phyloP scores from a whole-genome alignment of 2,329 filamentous ascomycete genomes.

The Ilyonectria robusta region DNA sequence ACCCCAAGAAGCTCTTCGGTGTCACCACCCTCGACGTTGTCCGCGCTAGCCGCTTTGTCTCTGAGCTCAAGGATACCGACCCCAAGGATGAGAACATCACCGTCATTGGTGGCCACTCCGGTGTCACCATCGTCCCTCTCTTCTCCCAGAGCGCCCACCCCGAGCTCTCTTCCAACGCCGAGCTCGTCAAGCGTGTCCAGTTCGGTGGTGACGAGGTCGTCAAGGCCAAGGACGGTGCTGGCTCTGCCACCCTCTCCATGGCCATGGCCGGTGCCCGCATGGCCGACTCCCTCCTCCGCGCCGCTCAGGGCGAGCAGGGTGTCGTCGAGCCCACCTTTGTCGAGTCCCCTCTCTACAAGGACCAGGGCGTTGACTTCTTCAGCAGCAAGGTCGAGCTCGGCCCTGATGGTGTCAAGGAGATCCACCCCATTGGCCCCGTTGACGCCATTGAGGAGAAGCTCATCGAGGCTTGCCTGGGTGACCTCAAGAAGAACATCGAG shows the following conservation, averaged over 20 bases:
- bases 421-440: conserved; percentile 87
- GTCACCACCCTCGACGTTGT: conserved; percentile 99
- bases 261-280: conserved; percentile 90
- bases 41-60: conserved; percentile 97
- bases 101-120: conserved; percentile 97
- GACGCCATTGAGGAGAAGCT: conserved; percentile 91
- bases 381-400: conserved; percentile 95
- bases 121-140: conserved; percentile 97
- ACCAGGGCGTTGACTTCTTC: conserved; percentile 98
- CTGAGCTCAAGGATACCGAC: conserved; percentile 91
- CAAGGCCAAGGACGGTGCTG: conserved; percentile 98
- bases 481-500: conserved; percentile 94
- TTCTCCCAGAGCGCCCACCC: conserved; percentile 94
- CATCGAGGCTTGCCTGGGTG: conserved; percentile 85
- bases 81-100: conserved; percentile 94
- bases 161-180: conserved; percentile 82
- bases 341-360: conserved; percentile 97
- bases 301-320: conserved; percentile 92
- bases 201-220: conserved; percentile 99
- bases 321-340: conserved; percentile 97
- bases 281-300: conserved; percentile 94
- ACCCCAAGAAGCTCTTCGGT: conserved; percentile 99
- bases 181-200: conserved; percentile 94
- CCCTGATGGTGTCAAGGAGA: conserved; percentile 95
- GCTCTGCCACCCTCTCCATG: conserved; percentile 98